Percentiles rank a stretch among this genome's conserved stretches.
Conservation (phyloP, 1,284 basidiomycete genomes). For the Earliella scabrosa region DNA sequence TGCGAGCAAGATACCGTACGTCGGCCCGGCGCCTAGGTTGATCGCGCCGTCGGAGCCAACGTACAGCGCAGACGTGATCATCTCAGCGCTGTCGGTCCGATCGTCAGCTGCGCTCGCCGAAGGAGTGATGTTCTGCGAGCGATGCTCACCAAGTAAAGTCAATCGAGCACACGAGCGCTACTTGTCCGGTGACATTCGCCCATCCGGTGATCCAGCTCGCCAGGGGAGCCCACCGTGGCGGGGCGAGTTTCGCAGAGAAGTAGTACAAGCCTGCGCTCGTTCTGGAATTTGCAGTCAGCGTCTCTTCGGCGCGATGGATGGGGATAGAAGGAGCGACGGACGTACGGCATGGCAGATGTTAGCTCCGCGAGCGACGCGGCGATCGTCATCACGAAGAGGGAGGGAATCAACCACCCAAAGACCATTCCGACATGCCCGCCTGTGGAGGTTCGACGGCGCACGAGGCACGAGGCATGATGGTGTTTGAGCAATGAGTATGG, state of each 20-base stretch:
- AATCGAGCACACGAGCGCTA: slow-evolving; percentile 72
- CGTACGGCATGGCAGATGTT: slow-evolving; percentile 77
- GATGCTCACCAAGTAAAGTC: slow-evolving; percentile 66
- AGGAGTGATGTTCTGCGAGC: no score
- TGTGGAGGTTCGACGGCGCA: slow-evolving; percentile 22
- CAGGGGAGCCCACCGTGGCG: slow-evolving; percentile 59
- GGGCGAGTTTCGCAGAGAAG: slow-evolving; percentile 74
- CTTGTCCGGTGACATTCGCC: slow-evolving; percentile 66
- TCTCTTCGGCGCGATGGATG: no score
- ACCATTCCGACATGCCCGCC: slow-evolving; percentile 80
- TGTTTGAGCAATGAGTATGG: not conserved
- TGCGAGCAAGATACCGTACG: slow-evolving; percentile 67
- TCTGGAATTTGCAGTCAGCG: no score
- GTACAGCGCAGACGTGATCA: slow-evolving; percentile 74
- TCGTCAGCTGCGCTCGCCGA: no score
- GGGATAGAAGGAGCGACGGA: slow-evolving; percentile 15
- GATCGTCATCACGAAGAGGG: slow-evolving; percentile 67
- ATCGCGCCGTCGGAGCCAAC: slow-evolving; percentile 60
- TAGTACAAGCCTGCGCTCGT: slow-evolving; percentile 70
- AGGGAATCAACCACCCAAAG: slow-evolving; percentile 79
- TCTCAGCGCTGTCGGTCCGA: slow-evolving; percentile 57
- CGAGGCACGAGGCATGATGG: not conserved
- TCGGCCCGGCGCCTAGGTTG: slow-evolving; percentile 59
- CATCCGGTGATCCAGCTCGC: slow-evolving; percentile 80
- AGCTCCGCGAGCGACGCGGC: slow-evolving; percentile 76